Conservation (phyloP, 1,284 basidiomycete species). For the Marasmius tenuissimus region DNA sequence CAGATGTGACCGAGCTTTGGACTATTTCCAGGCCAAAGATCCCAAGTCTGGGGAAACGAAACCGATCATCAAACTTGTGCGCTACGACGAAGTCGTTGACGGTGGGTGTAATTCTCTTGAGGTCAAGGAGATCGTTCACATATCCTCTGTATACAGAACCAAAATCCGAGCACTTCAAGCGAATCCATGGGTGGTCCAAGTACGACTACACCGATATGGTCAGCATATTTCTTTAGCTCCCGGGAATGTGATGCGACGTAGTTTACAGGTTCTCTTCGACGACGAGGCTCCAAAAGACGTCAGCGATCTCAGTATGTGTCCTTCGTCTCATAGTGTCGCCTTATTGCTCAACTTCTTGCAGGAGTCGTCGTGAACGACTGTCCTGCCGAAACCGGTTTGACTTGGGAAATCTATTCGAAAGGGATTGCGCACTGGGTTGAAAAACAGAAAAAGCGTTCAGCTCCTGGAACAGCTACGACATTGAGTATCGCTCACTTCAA, state of each 20-base stretch:
- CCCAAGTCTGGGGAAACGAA: too few relatives aligned
- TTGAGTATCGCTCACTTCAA: conserved; percentile 20
- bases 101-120: too few relatives aligned
- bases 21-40: too few relatives aligned
- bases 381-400: conserved; percentile 4
- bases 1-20: too few relatives aligned
- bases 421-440: conserved; percentile 12
- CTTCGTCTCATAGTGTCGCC: not conserved
- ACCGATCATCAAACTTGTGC: too few relatives aligned
- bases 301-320: not conserved
- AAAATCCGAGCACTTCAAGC: conserved; percentile 15
- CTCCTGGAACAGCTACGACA: not conserved
- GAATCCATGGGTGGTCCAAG: conserved; percentile 13
- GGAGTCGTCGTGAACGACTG: conserved; percentile 7
- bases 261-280: too few relatives aligned
- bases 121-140: too few relatives aligned
- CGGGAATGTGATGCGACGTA: too few relatives aligned
- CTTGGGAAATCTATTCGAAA: conserved; percentile 13
- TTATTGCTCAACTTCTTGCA: not conserved
- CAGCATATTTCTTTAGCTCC: not conserved
- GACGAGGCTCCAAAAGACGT: not conserved
- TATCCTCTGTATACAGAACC: conserved; percentile 1
- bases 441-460: not conserved
- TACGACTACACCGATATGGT: conserved; percentile 14
- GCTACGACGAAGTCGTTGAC: too few relatives aligned